These are phyloP conservation scores for Patellaria atrata DNA, from an alignment of 495 filamentous ascomycete genomes.

Conservation along the genomic window DNA sequence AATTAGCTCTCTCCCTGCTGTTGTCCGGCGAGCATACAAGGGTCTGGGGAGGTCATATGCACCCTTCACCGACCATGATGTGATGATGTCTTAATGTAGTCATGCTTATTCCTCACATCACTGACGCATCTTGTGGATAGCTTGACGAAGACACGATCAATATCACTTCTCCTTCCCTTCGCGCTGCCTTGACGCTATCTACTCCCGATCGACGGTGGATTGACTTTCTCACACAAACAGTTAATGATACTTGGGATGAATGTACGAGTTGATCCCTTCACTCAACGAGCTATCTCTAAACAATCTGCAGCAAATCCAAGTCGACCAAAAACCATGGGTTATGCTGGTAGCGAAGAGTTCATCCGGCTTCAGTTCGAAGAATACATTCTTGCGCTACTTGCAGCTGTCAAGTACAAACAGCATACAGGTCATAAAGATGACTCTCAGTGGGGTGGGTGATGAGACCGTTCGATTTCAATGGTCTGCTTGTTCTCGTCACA, in stretches of 20 bases:
- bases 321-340: slow-evolving; percentile 83
- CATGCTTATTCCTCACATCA: no score
- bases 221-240: slow-evolving; percentile 81
- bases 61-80: no score
- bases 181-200: slow-evolving; percentile 63
- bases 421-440: slow-evolving; percentile 48
- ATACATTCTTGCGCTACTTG: slow-evolving; percentile 79
- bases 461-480: no score
- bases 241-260: slow-evolving; percentile 95
- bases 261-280: slow-evolving; percentile 1
- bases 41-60: no score
- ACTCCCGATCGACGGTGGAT: slow-evolving; percentile 90
- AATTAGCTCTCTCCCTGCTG: no score
- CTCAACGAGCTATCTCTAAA: slow-evolving; percentile 3
- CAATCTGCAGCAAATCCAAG: slow-evolving; percentile 49
- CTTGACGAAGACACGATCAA: slow-evolving; percentile 81
- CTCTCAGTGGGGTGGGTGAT: no score
- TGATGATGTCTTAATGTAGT: no score
- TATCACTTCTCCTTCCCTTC: slow-evolving; percentile 66
- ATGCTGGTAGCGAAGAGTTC: slow-evolving; percentile 93
- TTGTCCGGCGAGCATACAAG: no score
- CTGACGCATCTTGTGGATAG: no score
- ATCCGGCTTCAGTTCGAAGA: slow-evolving; percentile 97
- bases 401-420: slow-evolving; percentile 76
- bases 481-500: no score